phyloP scores from a whole-genome alignment of 2,329 filamentous ascomycete genomes.

The Nemania bipapillata region DNA sequence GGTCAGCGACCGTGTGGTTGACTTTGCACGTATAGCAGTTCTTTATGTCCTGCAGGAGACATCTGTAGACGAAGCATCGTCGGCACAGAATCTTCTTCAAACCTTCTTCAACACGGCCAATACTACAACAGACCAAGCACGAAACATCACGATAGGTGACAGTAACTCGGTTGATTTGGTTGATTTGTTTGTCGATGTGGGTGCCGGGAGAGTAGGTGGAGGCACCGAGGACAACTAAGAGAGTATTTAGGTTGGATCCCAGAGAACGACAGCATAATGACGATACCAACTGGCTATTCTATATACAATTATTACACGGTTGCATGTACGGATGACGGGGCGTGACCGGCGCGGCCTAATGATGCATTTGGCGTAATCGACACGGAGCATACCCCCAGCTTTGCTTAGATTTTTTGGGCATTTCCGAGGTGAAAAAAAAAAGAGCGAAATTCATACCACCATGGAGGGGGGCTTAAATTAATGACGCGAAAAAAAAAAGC shows the following conservation, averaged over 20 bases:
- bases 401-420: constrained; percentile 34
- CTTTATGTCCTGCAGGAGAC: constrained; percentile 70
- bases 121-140: constrained; percentile 53
- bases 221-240: constrained; percentile 35
- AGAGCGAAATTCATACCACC: constrained; percentile 23
- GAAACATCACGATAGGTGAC: constrained; percentile 57
- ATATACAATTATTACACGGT: constrained; percentile 25
- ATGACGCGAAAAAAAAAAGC: constrained; percentile 4
- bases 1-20: constrained; percentile 66
- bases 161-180: constrained; percentile 64
- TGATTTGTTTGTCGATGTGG: constrained; percentile 57
- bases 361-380: constrained; percentile 36
- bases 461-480: neutral
- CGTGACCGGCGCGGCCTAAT: constrained; percentile 4
- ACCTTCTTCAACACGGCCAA: constrained; percentile 62
- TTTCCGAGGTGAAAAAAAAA: constrained; percentile 26
- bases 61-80: constrained; percentile 61
- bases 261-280: constrained; percentile 14
- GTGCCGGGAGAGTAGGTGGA: constrained; percentile 43
- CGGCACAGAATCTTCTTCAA: constrained; percentile 66
- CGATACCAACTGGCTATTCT: constrained; percentile 17
- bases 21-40: constrained; percentile 72
- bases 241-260: constrained; percentile 14
- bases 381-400: constrained; percentile 26
- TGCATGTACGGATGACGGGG: constrained; percentile 25